phyloP scores from a whole-genome alignment of 1,284 basidiomycete genomes.

The Malassezia furfur region DNA sequence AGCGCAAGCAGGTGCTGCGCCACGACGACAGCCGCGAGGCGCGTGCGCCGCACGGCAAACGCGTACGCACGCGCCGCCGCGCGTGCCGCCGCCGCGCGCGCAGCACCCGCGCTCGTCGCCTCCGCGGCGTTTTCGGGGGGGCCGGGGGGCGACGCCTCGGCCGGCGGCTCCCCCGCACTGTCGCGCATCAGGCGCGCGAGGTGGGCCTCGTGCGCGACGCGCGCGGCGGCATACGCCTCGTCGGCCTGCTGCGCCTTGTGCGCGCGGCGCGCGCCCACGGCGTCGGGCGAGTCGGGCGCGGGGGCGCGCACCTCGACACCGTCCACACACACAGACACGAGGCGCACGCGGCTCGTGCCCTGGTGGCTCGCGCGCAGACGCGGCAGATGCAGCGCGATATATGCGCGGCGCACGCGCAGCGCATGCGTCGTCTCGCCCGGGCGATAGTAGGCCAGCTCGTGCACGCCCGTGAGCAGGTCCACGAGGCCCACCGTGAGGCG shows the following conservation, averaged over 20 bases:
- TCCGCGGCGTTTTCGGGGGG: no score
- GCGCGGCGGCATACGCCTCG: no score
- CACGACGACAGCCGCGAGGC: not conserved
- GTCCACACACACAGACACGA: slow-evolving; percentile 3
- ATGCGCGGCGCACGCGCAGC: not conserved
- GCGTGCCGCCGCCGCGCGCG: no score
- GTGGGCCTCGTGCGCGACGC: not conserved
- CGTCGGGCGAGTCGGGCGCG: not conserved
- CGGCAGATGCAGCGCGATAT: slow-evolving; percentile 3
- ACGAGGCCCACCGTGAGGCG: slow-evolving; percentile 1
- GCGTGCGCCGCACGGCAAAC: not conserved
- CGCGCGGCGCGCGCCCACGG: not conserved
- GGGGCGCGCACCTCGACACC: not conserved
- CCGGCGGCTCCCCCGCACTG: not conserved
- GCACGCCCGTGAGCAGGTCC: slow-evolving; percentile 6
- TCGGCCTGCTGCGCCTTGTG: not conserved
- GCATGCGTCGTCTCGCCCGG: not conserved
- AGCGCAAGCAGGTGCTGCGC: not conserved
- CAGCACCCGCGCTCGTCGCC: no score
- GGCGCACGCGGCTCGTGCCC: not conserved
- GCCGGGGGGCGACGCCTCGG: no score
- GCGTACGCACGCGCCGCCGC: not conserved
- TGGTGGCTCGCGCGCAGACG: not conserved
- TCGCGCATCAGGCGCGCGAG: not conserved
- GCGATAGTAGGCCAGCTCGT: slow-evolving; percentile 4